phyloP scores from a whole-genome alignment of 1,284 basidiomycete species.

The Heterobasidion parviporum region DNA sequence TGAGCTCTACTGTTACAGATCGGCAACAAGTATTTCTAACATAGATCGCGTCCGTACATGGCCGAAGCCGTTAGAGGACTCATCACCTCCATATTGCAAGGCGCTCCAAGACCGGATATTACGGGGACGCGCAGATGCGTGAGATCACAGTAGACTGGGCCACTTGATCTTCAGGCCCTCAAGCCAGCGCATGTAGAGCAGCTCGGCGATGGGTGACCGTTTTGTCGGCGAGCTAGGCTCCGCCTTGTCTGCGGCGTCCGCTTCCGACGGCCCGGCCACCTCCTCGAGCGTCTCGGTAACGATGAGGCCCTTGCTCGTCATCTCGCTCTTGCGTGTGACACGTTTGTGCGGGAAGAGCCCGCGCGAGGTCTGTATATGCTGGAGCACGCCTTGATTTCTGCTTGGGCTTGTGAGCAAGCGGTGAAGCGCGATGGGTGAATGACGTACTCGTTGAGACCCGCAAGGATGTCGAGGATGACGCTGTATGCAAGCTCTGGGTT shows the following conservation, averaged over 20 bases:
- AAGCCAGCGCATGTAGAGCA: slow-evolving; percentile 93
- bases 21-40: no score
- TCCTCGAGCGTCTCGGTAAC: slow-evolving; percentile 71
- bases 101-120: background rate
- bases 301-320: slow-evolving; percentile 72
- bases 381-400: slow-evolving; percentile 66
- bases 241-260: slow-evolving; percentile 14
- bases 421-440: slow-evolving; percentile 5
- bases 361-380: slow-evolving; percentile 69
- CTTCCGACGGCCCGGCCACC: slow-evolving; percentile 34
- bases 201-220: slow-evolving; percentile 79
- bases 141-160: slow-evolving; percentile 57
- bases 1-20: no score
- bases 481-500: slow-evolving; percentile 83
- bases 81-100: background rate
- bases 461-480: slow-evolving; percentile 82
- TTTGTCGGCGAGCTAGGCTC: slow-evolving; percentile 37
- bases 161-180: slow-evolving; percentile 86
- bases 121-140: no score
- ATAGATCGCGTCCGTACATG: no score
- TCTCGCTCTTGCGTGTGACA: slow-evolving; percentile 70
- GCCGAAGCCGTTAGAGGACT: background rate
- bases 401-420: slow-evolving; percentile 6
- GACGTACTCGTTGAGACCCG: slow-evolving; percentile 83
- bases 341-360: slow-evolving; percentile 72